phyloP scores from a whole-genome alignment of 2,329 filamentous ascomycete genomes.

The Paramyrothecium sp. region DNA sequence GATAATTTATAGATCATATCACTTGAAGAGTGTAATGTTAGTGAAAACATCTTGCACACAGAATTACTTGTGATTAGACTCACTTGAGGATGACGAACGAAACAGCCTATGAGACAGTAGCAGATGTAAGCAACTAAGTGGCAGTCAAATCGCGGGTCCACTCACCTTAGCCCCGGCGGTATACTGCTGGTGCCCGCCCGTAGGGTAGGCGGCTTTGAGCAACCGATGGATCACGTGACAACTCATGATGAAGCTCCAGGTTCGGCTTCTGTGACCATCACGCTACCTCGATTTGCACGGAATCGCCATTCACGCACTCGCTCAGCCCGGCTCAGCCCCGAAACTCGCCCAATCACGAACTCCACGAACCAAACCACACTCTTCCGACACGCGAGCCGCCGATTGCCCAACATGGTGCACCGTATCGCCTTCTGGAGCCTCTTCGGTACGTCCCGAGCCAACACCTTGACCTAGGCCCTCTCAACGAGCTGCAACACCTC shows the following conservation, averaged over 20 bases:
- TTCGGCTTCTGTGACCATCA: not conserved
- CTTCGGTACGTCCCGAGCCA: conserved; percentile 70
- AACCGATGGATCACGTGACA: not conserved
- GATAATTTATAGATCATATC: too few species aligned
- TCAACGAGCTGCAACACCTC: not conserved
- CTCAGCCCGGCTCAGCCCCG: not conserved
- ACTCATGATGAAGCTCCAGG: not conserved
- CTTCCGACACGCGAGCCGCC: conserved; percentile 14
- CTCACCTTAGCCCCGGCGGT: too few species aligned
- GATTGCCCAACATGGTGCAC: conserved; percentile 52
- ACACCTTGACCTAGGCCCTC: conserved; percentile 10
- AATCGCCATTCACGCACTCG: not conserved
- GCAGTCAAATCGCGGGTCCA: too few species aligned
- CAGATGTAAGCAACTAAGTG: too few species aligned
- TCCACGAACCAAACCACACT: conserved; percentile 10
- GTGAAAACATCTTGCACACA: too few species aligned
- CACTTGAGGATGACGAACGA: too few species aligned
- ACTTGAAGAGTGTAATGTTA: too few species aligned
- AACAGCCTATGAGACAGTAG: too few species aligned
- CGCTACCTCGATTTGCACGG: not conserved
- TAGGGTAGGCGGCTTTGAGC: not conserved
- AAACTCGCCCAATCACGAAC: conserved; percentile 11
- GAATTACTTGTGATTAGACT: too few species aligned
- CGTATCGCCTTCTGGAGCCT: conserved; percentile 80
- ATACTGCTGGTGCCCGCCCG: too few species aligned